phyloP scores from a whole-genome alignment of 2,329 filamentous ascomycete genomes.

The Mollisia scopiformis region DNA sequence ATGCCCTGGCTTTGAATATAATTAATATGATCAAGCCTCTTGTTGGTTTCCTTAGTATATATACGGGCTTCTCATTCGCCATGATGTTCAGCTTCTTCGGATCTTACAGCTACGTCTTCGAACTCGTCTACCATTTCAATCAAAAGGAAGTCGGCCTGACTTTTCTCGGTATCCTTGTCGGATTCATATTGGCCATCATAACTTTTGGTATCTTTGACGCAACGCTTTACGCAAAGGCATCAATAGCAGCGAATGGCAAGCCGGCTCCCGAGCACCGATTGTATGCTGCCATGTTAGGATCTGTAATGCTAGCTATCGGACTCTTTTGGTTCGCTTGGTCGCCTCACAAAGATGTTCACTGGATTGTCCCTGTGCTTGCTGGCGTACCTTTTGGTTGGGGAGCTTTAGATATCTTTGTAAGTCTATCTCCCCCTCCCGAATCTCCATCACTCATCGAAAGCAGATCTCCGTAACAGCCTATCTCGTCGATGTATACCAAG shows the following conservation, averaged over 20 bases:
- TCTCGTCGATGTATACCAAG: constrained; percentile 31
- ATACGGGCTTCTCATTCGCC: constrained; percentile 54
- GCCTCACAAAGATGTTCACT: constrained; percentile 26
- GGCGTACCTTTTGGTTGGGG: constrained; percentile 56
- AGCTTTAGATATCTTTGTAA: constrained; percentile 60
- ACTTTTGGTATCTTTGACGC: constrained; percentile 49
- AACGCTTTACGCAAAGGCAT: constrained; percentile 52
- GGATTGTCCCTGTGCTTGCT: constrained; percentile 34
- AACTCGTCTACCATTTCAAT: constrained; percentile 47
- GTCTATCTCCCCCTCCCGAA: constrained; percentile 16
- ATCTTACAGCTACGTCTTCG: constrained; percentile 54
- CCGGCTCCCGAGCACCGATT: constrained; percentile 60
- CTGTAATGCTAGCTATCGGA: constrained; percentile 30
- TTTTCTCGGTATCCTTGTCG: constrained; percentile 30
- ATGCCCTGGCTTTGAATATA: constrained; percentile 1
- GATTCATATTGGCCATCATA: constrained; percentile 29
- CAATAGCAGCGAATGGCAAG: constrained; percentile 3
- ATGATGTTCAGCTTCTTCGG: constrained; percentile 59
- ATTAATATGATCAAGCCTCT: constrained; percentile 53
- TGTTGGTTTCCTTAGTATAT: constrained; percentile 50
- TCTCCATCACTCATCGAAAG: constrained; percentile 5
- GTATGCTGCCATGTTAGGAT: constrained; percentile 57
- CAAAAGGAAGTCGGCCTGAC: constrained; percentile 35
- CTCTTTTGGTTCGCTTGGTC: constrained; percentile 42
- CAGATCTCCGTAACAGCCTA: constrained; percentile 31